These are phyloP conservation scores for Calonectria fujianensis DNA, from an alignment of 2,329 filamentous ascomycete genomes.

Conservation along the genomic window DNA sequence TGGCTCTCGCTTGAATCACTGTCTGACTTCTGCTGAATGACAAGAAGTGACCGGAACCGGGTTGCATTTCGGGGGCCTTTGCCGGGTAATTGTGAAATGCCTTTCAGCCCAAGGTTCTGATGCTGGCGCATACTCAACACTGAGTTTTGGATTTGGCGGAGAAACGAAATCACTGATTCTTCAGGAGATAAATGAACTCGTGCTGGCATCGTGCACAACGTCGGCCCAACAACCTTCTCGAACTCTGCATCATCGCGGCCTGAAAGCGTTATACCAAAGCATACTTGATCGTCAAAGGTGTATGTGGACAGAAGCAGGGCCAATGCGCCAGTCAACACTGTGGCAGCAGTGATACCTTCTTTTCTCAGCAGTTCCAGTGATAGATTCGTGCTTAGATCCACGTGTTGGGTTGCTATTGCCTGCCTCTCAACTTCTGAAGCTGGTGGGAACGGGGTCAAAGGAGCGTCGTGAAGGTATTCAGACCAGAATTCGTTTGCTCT, in stretches of 20 bases:
- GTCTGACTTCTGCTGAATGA: not conserved
- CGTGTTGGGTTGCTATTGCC: not conserved
- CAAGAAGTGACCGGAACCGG: not conserved
- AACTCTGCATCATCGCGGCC: not conserved
- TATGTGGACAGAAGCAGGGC: not conserved
- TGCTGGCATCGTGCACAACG: not conserved
- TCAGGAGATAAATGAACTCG: not conserved
- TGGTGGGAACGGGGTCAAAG: not conserved
- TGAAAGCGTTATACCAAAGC: constrained; percentile 1
- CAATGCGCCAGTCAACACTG: not conserved
- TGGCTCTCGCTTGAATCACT: no score
- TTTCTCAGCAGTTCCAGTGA: not conserved
- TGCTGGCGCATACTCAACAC: not conserved
- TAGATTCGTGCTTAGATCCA: not conserved
- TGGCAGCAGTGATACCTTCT: not conserved
- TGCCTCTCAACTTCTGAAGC: not conserved
- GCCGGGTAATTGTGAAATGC: not conserved
- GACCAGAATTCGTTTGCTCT: not conserved
- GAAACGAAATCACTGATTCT: not conserved
- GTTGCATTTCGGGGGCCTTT: not conserved
- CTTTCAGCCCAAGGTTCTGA: not conserved
- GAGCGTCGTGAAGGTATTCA: not conserved
- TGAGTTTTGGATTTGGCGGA: not conserved
- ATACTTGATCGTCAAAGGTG: constrained; percentile 1
- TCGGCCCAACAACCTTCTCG: constrained; percentile 1